Evolutionary conservation across 352 stramenopile species (phyloP).

Genomic region (Halophytophthora polymorphica): DNA sequence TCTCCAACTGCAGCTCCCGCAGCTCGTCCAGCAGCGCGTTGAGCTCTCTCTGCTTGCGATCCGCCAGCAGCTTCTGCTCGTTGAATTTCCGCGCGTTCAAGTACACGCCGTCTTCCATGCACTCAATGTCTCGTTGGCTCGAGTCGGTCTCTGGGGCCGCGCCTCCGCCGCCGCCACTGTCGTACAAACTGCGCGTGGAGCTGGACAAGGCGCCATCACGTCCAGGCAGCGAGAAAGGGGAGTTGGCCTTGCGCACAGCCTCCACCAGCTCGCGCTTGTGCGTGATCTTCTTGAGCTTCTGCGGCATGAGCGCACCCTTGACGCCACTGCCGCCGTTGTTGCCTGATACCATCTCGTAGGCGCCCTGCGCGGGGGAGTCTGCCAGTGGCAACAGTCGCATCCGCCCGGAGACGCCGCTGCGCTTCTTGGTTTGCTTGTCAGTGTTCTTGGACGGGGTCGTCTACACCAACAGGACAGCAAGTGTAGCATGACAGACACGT

Average conservation of each 20-base stretch:
- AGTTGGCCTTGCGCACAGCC: slow-evolving; percentile 70
- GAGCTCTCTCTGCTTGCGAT: slow-evolving; percentile 63
- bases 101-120: slow-evolving; percentile 68
- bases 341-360: slow-evolving; percentile 26
- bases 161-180: slow-evolving; percentile 7
- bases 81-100: slow-evolving; percentile 77
- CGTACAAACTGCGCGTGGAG: slow-evolving; percentile 26
- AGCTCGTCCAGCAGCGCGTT: slow-evolving; percentile 68
- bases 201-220: slow-evolving; percentile 31
- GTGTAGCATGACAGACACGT: too few relatives aligned
- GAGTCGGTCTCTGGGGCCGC: slow-evolving; percentile 36
- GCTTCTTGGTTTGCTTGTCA: slow-evolving; percentile 52
- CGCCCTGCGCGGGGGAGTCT: slow-evolving; percentile 25
- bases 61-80: slow-evolving; percentile 66
- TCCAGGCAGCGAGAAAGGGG: slow-evolving; percentile 53
- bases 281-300: slow-evolving; percentile 72
- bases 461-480: slow-evolving; percentile 8
- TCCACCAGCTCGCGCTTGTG: slow-evolving; percentile 76
- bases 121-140: slow-evolving; percentile 55
- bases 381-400: slow-evolving; percentile 50
- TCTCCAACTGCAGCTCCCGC: slow-evolving; percentile 67
- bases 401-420: slow-evolving; percentile 32
- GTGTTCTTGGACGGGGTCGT: slow-evolving; percentile 24
- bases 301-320: slow-evolving; percentile 15
- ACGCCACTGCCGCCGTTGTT: slow-evolving; percentile 28